Base-by-base conservation (phyloP, 2,329 filamentous ascomycete species). In the Curvularia sp. region DNA sequence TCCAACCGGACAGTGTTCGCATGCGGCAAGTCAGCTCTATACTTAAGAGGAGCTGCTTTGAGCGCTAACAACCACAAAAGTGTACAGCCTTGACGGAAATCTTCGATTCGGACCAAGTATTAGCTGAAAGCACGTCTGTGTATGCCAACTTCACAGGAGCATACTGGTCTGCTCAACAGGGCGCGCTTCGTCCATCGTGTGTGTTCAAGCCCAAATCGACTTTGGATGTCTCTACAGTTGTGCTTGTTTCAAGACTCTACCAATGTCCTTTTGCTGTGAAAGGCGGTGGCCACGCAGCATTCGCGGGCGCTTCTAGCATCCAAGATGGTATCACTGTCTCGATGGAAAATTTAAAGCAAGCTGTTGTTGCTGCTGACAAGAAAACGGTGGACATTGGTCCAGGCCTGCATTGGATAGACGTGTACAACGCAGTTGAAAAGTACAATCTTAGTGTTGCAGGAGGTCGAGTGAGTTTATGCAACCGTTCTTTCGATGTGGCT, bases 321-420 rank as follows among this genome's bases (percentile, higher is more conserved):
- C 65, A 75, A 3, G 66, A 68, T 42, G 81, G 80, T 1, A 77
- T 83, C 5, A 80, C 78, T 0, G 68, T 83, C 35, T 78, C 79
- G 39, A 64, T 82, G 39, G 70, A 70, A 20, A 57, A 60, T 9
- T 60, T 79, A 26, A 73, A 73, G 28, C 44, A 63, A 3, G 62
- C 74, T 5, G 49, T 55, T 0, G 60, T 77, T 9, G 63, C 67
- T 6, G 28, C 58, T 4, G 68, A 76, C 41, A 62, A 68, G 30
- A 57, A 62, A n/a, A 68, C 63, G 5, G 56, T 65, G 1, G 58
- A 61, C n/a, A 24, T 63, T 2, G 74, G 73, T 2, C 58, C 73
- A 1, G 75, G 75, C 0, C 62, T 66, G 18, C 58, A 57, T 15
- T 77, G 75, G 75, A 49, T 61, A n/a, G 54, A 60, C 2, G 54